Evolutionary conservation across 2,329 filamentous ascomycete species (phyloP).

Genomic region (Hymenoscyphus albidus): DNA sequence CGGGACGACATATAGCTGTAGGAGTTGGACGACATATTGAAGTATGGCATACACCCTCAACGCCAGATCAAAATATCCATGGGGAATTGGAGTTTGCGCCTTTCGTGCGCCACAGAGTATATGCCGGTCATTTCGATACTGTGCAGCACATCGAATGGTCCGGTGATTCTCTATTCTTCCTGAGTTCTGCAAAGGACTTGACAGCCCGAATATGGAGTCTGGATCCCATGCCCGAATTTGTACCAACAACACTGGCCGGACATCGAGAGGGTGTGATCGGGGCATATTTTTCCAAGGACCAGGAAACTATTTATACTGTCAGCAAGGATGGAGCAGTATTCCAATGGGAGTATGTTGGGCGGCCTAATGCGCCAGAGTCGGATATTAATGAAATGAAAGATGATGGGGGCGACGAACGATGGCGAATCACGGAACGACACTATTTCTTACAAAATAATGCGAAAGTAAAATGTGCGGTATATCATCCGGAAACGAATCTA

Average conservation of each 20-base stretch:
- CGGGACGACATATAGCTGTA: constrained; percentile 85
- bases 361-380: constrained; percentile 50
- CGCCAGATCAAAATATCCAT: constrained; percentile 71
- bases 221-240: constrained; percentile 80
- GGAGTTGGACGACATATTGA: constrained; percentile 84
- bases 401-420: constrained; percentile 67
- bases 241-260: constrained; percentile 82
- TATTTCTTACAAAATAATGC: constrained; percentile 93
- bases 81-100: constrained; percentile 93
- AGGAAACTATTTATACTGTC: constrained; percentile 93
- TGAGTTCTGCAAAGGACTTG: constrained; percentile 87
- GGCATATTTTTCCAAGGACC: constrained; percentile 95
- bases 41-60: constrained; percentile 93
- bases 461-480: constrained; percentile 84
- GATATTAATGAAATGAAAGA: constrained; percentile 58
- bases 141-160: constrained; percentile 92
- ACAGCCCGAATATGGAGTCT: constrained; percentile 95
- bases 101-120: constrained; percentile 82
- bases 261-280: constrained; percentile 86
- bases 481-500: constrained; percentile 81
- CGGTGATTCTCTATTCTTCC: constrained; percentile 89
- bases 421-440: constrained; percentile 86
- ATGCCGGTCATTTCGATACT: constrained; percentile 83
- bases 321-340: constrained; percentile 98
- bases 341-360: constrained; percentile 77